Evolutionary conservation across 345 rosid genomes (phyloP).

Genomic region (Euphorbia tirucalli): DNA sequence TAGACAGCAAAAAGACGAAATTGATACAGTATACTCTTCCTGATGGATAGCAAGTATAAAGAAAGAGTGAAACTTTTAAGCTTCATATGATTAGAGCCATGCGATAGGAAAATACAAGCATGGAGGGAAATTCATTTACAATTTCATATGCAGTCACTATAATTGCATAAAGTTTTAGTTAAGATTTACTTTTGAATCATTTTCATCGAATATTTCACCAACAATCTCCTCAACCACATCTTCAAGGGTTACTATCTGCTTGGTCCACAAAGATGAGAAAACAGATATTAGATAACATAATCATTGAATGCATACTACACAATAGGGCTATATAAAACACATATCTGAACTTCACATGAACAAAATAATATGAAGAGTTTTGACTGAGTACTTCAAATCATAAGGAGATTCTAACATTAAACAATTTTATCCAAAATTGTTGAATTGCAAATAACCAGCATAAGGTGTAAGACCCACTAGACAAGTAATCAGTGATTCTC

Average conservation of each 20-base stretch:
- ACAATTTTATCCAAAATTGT: background rate
- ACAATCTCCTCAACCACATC: slow-evolving; percentile 98
- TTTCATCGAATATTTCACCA: slow-evolving; percentile 97
- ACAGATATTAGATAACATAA: slow-evolving; percentile 5
- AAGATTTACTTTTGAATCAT: slow-evolving; percentile 79
- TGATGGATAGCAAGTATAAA: background rate
- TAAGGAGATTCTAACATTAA: background rate
- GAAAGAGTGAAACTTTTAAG: background rate
- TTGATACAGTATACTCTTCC: background rate
- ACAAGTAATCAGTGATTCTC: background rate
- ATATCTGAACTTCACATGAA: background rate
- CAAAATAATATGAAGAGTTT: slow-evolving; percentile 10
- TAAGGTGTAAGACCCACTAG: background rate
- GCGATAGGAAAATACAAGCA: background rate
- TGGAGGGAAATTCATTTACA: background rate
- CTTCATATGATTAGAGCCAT: background rate
- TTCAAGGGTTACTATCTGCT: slow-evolving; percentile 92
- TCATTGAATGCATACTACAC: background rate
- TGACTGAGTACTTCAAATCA: background rate
- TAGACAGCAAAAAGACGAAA: background rate
- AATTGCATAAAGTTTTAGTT: background rate
- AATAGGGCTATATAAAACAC: background rate
- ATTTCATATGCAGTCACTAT: background rate
- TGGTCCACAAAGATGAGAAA: slow-evolving; percentile 16
- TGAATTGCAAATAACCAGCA: background rate